Conservation (phyloP, 2,329 filamentous ascomycete genomes). For the Penicillium fuscoglaucum region DNA sequence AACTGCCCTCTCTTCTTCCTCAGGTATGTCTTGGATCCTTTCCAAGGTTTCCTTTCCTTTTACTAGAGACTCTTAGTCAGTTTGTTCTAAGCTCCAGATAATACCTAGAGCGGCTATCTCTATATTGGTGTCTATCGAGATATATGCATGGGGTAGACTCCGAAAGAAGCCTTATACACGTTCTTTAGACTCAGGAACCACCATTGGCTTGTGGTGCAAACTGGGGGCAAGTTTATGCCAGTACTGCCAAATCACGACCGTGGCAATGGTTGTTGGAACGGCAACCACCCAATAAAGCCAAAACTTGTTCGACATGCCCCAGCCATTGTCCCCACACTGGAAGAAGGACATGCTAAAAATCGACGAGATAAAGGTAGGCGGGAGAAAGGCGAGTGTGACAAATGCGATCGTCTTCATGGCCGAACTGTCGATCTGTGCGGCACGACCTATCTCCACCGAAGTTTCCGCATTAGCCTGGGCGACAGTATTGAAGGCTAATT, state of each 20-base stretch:
- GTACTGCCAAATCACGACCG: neutral
- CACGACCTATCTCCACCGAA: neutral
- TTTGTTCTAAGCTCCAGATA: too few species aligned
- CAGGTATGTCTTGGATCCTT: neutral
- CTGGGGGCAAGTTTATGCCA: neutral
- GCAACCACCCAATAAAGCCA: neutral
- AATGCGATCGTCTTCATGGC: neutral
- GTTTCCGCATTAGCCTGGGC: neutral
- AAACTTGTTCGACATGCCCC: neutral
- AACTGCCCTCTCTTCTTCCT: neutral
- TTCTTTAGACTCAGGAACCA: neutral
- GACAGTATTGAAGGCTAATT: neutral
- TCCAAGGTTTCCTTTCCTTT: neutral
- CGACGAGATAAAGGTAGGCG: neutral
- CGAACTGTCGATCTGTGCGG: neutral
- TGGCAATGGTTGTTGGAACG: neutral
- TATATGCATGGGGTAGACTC: too few species aligned
- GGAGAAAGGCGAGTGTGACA: neutral
- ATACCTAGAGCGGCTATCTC: too few species aligned
- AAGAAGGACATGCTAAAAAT: constrained; percentile 1
- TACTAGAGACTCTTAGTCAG: neutral
- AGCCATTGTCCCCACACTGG: neutral
- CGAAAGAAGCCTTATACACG: neutral
- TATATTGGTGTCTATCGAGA: too few species aligned
- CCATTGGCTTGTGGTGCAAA: neutral